Conservation (phyloP, 2,329 filamentous ascomycete genomes). For the Fusarium verrucosum region DNA sequence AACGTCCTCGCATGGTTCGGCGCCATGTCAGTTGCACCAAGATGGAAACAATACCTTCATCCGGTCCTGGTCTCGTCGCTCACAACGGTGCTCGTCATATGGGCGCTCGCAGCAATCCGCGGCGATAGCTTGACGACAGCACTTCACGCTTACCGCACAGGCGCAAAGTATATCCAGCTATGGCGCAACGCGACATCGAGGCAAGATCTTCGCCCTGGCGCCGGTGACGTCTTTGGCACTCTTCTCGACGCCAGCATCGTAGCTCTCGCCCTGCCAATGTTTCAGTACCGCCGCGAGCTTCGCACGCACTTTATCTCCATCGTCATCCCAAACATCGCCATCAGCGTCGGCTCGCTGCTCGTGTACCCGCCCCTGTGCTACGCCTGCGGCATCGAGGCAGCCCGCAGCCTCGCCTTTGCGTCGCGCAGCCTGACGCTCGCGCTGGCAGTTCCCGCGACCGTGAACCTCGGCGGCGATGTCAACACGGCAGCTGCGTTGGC, state of each 20-base stretch:
- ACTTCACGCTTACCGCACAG: slow-evolving; percentile 61
- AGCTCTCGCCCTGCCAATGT: slow-evolving; percentile 68
- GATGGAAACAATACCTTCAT: slow-evolving; percentile 63
- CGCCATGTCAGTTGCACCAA: slow-evolving; percentile 58
- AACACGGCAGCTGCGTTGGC: slow-evolving; percentile 66
- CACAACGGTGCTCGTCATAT: slow-evolving; percentile 62
- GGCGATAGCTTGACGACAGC: slow-evolving; percentile 53
- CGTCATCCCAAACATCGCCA: slow-evolving; percentile 60
- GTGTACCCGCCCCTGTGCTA: slow-evolving; percentile 65
- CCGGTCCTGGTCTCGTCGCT: slow-evolving; percentile 66
- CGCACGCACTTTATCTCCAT: slow-evolving; percentile 63
- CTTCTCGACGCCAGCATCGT: slow-evolving; percentile 68
- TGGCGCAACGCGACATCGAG: slow-evolving; percentile 52
- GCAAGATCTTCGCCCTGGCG: slow-evolving; percentile 54
- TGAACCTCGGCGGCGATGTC: slow-evolving; percentile 65
- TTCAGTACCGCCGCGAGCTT: slow-evolving; percentile 66
- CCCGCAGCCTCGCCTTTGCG: slow-evolving; percentile 64
- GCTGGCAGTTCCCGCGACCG: slow-evolving; percentile 65
- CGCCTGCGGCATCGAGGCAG: slow-evolving; percentile 62
- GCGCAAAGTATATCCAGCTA: slow-evolving; percentile 61
- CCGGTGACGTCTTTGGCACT: slow-evolving; percentile 65
- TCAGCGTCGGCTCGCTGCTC: slow-evolving; percentile 64
- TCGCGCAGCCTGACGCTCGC: slow-evolving; percentile 67
- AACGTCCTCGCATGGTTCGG: slow-evolving; percentile 63
- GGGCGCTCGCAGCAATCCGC: slow-evolving; percentile 59